Conservation (phyloP, 345 rosid genomes). For the Kernera saxatilis region DNA sequence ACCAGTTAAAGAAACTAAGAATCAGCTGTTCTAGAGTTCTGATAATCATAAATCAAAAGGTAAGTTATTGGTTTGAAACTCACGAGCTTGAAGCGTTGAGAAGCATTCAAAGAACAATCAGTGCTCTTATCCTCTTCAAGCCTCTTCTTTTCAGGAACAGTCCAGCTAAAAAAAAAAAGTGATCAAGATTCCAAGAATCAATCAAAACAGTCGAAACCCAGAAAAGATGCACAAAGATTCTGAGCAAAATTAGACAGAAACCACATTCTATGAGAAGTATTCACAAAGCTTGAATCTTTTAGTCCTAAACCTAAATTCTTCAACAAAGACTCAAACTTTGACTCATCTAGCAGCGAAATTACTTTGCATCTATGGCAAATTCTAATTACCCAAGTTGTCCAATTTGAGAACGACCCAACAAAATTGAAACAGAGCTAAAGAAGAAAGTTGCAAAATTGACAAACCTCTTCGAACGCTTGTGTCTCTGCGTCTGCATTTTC, state of each 20-base stretch:
- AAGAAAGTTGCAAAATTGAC: constrained; percentile 13
- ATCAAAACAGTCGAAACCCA: constrained; percentile 7
- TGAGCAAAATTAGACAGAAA: constrained; percentile 2
- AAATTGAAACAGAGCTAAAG: not conserved
- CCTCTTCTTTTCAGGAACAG: constrained; percentile 65
- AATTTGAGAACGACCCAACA: not conserved
- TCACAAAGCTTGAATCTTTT: constrained; percentile 1
- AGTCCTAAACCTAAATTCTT: not conserved
- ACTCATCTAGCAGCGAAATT: not conserved
- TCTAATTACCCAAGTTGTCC: not conserved
- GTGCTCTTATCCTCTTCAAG: constrained; percentile 41
- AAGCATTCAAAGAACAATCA: constrained; percentile 37
- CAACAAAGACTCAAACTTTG: constrained; percentile 22
- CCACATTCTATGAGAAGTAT: not conserved
- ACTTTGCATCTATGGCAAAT: constrained; percentile 3
- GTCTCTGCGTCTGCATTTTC: constrained; percentile 45
- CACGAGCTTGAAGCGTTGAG: constrained; percentile 60
- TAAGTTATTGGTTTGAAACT: constrained; percentile 11
- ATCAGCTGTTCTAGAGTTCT: not conserved
- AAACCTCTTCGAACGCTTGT: constrained; percentile 93
- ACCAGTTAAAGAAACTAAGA: not conserved
- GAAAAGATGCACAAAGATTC: constrained; percentile 16
- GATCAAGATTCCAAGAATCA: constrained; percentile 29
- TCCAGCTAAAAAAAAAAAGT: constrained; percentile 34
- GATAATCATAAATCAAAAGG: not conserved